Base-by-base conservation (phyloP, 352 stramenopile species). In the Chrysophaeum taylorii region DNA sequence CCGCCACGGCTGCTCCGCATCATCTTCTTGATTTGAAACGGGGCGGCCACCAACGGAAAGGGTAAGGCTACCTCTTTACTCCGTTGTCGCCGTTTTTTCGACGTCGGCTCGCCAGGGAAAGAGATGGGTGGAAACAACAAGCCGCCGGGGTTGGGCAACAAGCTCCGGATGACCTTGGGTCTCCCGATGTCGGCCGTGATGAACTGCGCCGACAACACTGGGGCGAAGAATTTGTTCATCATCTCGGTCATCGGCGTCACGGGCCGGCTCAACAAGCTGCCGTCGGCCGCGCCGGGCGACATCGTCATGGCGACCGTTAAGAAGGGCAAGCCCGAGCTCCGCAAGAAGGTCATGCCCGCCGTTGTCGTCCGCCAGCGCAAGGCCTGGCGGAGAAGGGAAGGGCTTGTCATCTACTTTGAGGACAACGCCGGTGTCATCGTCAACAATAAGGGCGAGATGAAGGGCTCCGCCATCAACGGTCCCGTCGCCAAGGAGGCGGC, bases 381-480 rank as follows among this genome's bases (percentile, higher is more conserved):
- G 87, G 86, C 92, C 61, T 99, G 96, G 91, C 87, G 95, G 78
- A 93, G 96, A 81, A 98, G 97, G 86, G 94, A 99, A 82, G 96
- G 96, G 74, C 89, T 98, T 36, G 99, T 98, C 86, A 97, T 99
- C 80, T 98, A 99, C 87, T 99, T 99, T 78, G 96, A 99, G 89
- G 88, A 99, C 87, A 99, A 97, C 86, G 96, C 96, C 66, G 96
- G 95, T 82, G 96, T 99, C 48, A 99, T 99, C 81, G 96, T 99
- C 68, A 99, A 99, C 88, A 96, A 96, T 72, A 99, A 99, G 92
- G 96, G 96, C 78, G 96, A 99, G 85, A 99, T 99, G 96, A 99
- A 99, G 89, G 96, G 87, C 64, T 98, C 92, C 77, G 95, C 95
- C 76, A 98, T 99, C 71, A 98, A 94, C 71, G 96, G 95, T 79